A percentile compares a stretch with the other conserved stretches of the same genome.
Conservation (phyloP, 1,284 basidiomycete genomes). For the Hymenochaete sp. region DNA sequence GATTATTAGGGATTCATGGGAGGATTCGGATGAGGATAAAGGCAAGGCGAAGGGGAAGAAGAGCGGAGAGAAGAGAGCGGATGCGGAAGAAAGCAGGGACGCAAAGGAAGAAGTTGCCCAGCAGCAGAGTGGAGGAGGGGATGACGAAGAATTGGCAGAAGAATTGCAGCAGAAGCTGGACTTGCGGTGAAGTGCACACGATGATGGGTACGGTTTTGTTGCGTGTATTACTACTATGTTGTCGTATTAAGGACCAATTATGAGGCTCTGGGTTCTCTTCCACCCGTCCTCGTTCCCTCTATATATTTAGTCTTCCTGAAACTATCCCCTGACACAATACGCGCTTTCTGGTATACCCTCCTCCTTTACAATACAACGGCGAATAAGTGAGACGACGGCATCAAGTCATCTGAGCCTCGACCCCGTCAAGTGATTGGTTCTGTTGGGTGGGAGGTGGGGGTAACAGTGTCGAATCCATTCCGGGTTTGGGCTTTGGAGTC, state of each 20-base stretch:
- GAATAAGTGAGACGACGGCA: neutral
- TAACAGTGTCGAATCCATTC: neutral
- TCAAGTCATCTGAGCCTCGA: constrained; percentile 12
- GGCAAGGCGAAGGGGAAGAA: constrained; percentile 19
- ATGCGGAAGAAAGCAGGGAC: constrained; percentile 11
- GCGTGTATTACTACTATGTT: neutral
- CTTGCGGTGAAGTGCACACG: constrained; percentile 27
- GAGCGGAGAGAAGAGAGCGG: constrained; percentile 17
- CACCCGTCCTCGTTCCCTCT: neutral
- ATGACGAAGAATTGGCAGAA: constrained; percentile 31
- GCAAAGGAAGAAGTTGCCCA: neutral
- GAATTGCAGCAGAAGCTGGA: constrained; percentile 37
- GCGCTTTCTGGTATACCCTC: neutral
- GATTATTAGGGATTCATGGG: constrained; percentile 62
- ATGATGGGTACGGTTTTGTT: neutral
- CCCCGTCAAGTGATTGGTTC: constrained; percentile 8
- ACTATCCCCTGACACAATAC: neutral
- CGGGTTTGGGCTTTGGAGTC: constrained; percentile 26
- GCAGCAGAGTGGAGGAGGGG: neutral
- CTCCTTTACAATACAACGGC: neutral
- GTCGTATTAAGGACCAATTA: neutral
- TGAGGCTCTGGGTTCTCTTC: neutral
- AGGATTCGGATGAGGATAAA: constrained; percentile 59
- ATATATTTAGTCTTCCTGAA: neutral
- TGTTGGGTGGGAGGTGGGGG: neutral